A percentile compares a stretch with the other conserved stretches of the same genome.
Evolutionary conservation across 1,139 yeast species (phyloP).

Genomic region (Yamadazyma mexicana): DNA sequence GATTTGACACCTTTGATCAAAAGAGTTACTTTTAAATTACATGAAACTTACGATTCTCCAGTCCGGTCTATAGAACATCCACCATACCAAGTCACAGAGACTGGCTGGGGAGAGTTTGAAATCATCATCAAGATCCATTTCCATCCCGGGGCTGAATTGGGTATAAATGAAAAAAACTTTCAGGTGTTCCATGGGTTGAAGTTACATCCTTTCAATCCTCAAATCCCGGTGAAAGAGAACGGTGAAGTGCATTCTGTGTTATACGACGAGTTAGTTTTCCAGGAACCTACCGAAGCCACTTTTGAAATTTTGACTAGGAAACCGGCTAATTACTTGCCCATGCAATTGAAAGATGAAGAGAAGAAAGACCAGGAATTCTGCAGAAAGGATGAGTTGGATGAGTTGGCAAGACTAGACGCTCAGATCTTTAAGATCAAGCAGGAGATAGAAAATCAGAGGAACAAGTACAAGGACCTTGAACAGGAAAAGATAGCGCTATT

Average conservation of each 20-base stretch:
- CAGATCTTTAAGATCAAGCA: slow-evolving; percentile 63
- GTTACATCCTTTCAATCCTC: slow-evolving; percentile 81
- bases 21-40: slow-evolving; percentile 89
- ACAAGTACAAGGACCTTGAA: slow-evolving; percentile 53
- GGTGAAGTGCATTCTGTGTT: slow-evolving; percentile 64
- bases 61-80: slow-evolving; percentile 83
- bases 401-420: slow-evolving; percentile 67
- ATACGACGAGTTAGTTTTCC: slow-evolving; percentile 90
- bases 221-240: slow-evolving; percentile 35
- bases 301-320: slow-evolving; percentile 73
- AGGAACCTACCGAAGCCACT: slow-evolving; percentile 90
- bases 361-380: slow-evolving; percentile 45
- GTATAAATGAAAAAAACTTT: slow-evolving; percentile 77
- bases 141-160: slow-evolving; percentile 67
- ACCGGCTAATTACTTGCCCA: slow-evolving; percentile 76
- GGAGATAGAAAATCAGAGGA: slow-evolving; percentile 54
- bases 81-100: slow-evolving; percentile 93
- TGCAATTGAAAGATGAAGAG: slow-evolving; percentile 46
- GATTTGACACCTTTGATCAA: slow-evolving; percentile 84
- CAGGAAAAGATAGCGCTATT: slow-evolving; percentile 44
- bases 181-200: slow-evolving; percentile 87
- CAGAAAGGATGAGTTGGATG: slow-evolving; percentile 66
- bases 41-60: slow-evolving; percentile 88
- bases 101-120: slow-evolving; percentile 99
- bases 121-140: slow-evolving; percentile 85